Evolutionary conservation across 495 filamentous ascomycete genomes (phyloP), one percentile per base, ranked within the genome.

Genomic region (Baudoinia panamericana): DNA sequence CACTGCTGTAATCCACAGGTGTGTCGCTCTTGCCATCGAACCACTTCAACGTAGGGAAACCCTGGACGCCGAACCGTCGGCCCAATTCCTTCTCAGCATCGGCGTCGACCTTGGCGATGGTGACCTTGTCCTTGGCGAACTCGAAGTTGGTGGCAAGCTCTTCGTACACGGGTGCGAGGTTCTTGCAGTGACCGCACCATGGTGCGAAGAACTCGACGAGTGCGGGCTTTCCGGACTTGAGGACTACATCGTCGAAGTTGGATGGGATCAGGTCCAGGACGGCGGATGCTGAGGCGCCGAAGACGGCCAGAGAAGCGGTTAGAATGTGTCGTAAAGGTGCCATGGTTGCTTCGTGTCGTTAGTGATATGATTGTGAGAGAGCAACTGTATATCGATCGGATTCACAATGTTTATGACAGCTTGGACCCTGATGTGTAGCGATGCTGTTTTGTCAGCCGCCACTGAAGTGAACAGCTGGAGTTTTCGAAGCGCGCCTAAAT

Each of bases 171-270:
- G 90, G 90, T 16, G 87, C 92, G 8, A 97, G 81, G 46, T 64
- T 94, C 70, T 96, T 96, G 82, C 90, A 97, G 72, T 97, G 84
- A 32, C 92, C 92, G 62, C 92, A 97, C 90, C 90, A 97, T 42
- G 90, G 90, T 33, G 90, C 90, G 62, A 95, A 97, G 72, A 97
- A 97, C 59, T 97, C 90, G 45, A 97, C 90, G 25, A 97, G 75
- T 0, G 92, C 85, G 21, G 92, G 92, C 67, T 93, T 96, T 57
- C 84, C 84, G 39, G 82, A 86, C 55, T 90, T 71, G 23, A 96
- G 72, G 45, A 94, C 84, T 37, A 92, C 70, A 7, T 78, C 63
- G 63, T 95, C 86, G 59, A 96, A 95, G 65, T 95, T 95, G 46
- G 61, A 63, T 40, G 88, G 85, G 27, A 45, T 38, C 3, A 45